phyloP scores from a whole-genome alignment of 2,329 filamentous ascomycete species.

The Cryphonectria parasitica region DNA sequence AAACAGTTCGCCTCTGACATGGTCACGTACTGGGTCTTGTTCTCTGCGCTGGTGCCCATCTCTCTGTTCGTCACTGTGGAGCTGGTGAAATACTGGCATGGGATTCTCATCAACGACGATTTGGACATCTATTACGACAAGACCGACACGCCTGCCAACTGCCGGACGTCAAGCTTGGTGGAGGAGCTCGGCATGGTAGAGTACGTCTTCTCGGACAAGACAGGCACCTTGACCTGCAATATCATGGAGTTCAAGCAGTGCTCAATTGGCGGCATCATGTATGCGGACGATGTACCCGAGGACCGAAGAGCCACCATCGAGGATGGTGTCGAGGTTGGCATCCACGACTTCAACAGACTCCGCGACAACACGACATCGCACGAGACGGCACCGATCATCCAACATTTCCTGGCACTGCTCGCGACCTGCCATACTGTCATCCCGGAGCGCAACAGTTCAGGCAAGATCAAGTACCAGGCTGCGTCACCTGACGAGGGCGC shows the following conservation, averaged over 20 bases:
- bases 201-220: slow-evolving; percentile 98
- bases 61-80: slow-evolving; percentile 98
- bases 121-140: slow-evolving; percentile 97
- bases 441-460: slow-evolving; percentile 78
- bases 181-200: slow-evolving; percentile 98
- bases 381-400: slow-evolving; percentile 54
- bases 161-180: slow-evolving; percentile 92
- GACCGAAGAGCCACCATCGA: slow-evolving; percentile 81
- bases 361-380: slow-evolving; percentile 68
- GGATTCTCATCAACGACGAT: slow-evolving; percentile 96
- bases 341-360: slow-evolving; percentile 82
- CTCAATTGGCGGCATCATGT: slow-evolving; percentile 90
- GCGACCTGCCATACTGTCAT: slow-evolving; percentile 97
- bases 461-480: slow-evolving; percentile 93
- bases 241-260: slow-evolving; percentile 99
- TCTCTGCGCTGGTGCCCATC: slow-evolving; percentile 94
- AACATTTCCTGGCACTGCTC: slow-evolving; percentile 86
- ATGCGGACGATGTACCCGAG: slow-evolving; percentile 89
- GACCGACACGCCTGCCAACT: slow-evolving; percentile 93
- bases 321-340: slow-evolving; percentile 76
- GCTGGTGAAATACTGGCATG: slow-evolving; percentile 96
- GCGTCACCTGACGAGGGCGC: slow-evolving; percentile 97
- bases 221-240: slow-evolving; percentile 95
- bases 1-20: slow-evolving; percentile 90
- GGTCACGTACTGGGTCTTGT: slow-evolving; percentile 97